A percentile compares a stretch with the other conserved stretches of the same genome.
These are phyloP conservation scores for Phalaenopsis aphrodite DNA, from an alignment of 106 monocot genomes.

Conservation along the genomic window DNA sequence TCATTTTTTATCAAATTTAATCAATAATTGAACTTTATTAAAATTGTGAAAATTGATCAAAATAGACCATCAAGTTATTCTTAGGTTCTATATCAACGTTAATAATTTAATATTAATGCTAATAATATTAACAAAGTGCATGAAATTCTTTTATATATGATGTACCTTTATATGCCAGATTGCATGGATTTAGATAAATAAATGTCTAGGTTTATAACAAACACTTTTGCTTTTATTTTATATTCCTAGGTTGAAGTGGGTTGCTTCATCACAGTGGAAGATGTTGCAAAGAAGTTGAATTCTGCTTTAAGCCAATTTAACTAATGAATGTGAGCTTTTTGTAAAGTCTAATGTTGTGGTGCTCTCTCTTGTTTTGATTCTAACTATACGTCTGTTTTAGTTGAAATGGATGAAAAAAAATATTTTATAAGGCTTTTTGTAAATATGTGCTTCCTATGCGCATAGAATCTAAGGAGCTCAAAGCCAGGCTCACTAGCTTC, in stretches of 20 bases:
- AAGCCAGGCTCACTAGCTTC: neutral
- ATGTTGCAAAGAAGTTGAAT: neutral
- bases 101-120: too few relatives aligned
- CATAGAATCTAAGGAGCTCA: neutral
- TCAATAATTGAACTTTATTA: too few relatives aligned
- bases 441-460: neutral
- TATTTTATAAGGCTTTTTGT: neutral
- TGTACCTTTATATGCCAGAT: neutral
- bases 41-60: too few relatives aligned
- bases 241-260: neutral
- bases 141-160: neutral
- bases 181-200: neutral
- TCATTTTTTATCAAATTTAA: too few relatives aligned
- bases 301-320: neutral
- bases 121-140: too few relatives aligned
- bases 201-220: neutral
- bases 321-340: neutral
- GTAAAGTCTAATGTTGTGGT: neutral
- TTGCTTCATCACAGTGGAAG: neutral
- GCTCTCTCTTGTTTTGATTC: neutral
- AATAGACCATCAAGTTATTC: too few relatives aligned
- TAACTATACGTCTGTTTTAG: neutral
- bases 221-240: neutral
- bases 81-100: too few relatives aligned
- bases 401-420: neutral